Conservation (phyloP, 2,329 filamentous ascomycete genomes). For the Colletotrichum limetticola region DNA sequence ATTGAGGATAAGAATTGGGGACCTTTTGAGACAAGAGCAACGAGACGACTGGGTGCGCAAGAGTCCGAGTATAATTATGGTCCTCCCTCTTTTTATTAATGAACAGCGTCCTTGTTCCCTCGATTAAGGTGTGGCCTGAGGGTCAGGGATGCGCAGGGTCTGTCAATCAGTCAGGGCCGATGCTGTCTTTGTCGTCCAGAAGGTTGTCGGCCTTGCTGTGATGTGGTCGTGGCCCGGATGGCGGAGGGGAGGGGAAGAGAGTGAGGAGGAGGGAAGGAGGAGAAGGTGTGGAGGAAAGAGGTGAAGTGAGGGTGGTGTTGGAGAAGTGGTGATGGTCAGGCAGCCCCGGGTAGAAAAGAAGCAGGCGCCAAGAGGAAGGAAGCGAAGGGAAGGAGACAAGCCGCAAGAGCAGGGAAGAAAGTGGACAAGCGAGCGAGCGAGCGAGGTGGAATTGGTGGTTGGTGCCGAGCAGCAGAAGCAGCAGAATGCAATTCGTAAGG, state of each 20-base stretch:
- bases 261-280: neutral
- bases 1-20: conserved; percentile 24
- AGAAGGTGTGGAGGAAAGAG: neutral
- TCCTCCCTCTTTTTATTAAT: neutral
- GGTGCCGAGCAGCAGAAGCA: conserved; percentile 14
- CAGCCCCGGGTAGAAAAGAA: conserved; percentile 26
- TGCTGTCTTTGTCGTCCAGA: neutral
- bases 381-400: conserved; percentile 20
- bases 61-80: conserved; percentile 27
- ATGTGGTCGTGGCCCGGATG: neutral
- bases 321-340: conserved; percentile 19
- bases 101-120: neutral
- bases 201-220: neutral
- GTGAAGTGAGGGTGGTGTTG: conserved; percentile 2
- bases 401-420: neutral
- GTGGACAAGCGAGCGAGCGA: conserved; percentile 14
- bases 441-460: conserved; percentile 12
- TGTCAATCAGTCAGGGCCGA: neutral
- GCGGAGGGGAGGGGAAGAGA: neutral
- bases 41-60: conserved; percentile 16
- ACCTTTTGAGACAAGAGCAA: conserved; percentile 26
- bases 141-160: neutral
- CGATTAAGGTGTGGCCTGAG: conserved; percentile 7
- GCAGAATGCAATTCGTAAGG: neutral
- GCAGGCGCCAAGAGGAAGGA: conserved; percentile 21